Conservation (phyloP, 208 protist genomes). For the Crithidia bombi region DNA sequence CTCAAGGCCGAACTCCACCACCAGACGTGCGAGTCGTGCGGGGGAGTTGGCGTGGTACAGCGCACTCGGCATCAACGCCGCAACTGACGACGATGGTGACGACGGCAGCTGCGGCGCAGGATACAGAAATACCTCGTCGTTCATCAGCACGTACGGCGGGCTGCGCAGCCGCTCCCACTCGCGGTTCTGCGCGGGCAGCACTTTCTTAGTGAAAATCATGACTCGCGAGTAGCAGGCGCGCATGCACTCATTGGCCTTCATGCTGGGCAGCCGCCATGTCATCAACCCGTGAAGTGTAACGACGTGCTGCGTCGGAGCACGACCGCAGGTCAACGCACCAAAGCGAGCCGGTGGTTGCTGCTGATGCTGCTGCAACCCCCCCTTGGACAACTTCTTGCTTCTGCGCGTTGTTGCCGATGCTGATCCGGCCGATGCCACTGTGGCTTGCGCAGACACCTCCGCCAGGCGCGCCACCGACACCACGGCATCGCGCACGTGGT, state of each 20-base stretch:
- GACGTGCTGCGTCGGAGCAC: constrained; percentile 34
- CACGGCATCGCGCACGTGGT: constrained; percentile 62
- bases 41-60: constrained; percentile 38
- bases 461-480: constrained; percentile 41
- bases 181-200: constrained; percentile 54
- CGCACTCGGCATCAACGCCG: constrained; percentile 9
- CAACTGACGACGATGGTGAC: background rate
- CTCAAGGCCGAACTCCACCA: constrained; percentile 84
- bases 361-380: constrained; percentile 2
- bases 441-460: background rate
- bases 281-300: constrained; percentile 83
- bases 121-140: constrained; percentile 70
- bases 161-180: constrained; percentile 66
- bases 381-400: background rate
- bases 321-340: constrained; percentile 9
- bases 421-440: background rate
- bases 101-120: constrained; percentile 13
- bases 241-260: constrained; percentile 54
- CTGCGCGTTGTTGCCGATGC: constrained; percentile 12
- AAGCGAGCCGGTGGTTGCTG: constrained; percentile 5
- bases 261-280: constrained; percentile 82
- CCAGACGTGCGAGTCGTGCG: constrained; percentile 50
- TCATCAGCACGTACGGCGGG: constrained; percentile 67
- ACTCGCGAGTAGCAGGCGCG: constrained; percentile 64
- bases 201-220: constrained; percentile 63